phyloP scores from a whole-genome alignment of 495 filamentous ascomycete genomes.

The Cercophora scortea region DNA sequence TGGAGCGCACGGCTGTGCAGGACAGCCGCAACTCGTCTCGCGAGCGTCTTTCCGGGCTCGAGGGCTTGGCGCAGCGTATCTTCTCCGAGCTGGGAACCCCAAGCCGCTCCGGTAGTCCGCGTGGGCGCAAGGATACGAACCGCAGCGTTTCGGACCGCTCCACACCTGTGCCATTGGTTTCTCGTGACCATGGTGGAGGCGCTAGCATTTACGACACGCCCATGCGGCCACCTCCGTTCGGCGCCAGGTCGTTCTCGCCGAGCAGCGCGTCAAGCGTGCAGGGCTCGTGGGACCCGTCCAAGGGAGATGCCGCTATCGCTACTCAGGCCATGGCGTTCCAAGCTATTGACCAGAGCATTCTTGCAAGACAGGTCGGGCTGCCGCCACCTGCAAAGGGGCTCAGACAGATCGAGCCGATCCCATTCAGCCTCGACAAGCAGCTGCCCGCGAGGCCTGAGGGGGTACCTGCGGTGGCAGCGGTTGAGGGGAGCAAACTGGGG shows the following conservation, averaged over 20 bases:
- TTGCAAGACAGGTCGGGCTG: conserved; percentile 37
- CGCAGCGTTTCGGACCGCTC: conserved; percentile 22
- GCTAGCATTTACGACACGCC: conserved; percentile 17
- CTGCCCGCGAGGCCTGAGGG: conserved; percentile 11
- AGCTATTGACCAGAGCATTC: conserved; percentile 45
- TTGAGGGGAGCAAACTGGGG: conserved; percentile 7
- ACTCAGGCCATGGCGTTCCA: conserved; percentile 43
- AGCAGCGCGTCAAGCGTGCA: conserved; percentile 15
- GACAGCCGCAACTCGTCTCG: conserved; percentile 33
- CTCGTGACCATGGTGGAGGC: conserved; percentile 19
- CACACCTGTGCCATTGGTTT: conserved; percentile 21
- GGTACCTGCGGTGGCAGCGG: conserved; percentile 10
- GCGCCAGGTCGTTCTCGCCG: conserved; percentile 29
- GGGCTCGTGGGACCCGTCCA: conserved; percentile 12
- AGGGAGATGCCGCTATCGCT: conserved; percentile 18
- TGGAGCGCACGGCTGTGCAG: conserved; percentile 24
- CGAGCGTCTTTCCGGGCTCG: conserved; percentile 39
- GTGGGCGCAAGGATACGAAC: conserved; percentile 33
- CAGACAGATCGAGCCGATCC: conserved; percentile 27
- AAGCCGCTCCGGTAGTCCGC: conserved; percentile 40
- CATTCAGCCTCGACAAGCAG: conserved; percentile 28
- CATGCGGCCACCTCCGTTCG: conserved; percentile 12
- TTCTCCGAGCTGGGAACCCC: conserved; percentile 45
- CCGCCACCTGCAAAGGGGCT: conserved; percentile 16
- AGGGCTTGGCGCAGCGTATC: conserved; percentile 49